Evolutionary conservation across 2,329 filamentous ascomycete species (phyloP).

Genomic region (Diaporthe destruens): DNA sequence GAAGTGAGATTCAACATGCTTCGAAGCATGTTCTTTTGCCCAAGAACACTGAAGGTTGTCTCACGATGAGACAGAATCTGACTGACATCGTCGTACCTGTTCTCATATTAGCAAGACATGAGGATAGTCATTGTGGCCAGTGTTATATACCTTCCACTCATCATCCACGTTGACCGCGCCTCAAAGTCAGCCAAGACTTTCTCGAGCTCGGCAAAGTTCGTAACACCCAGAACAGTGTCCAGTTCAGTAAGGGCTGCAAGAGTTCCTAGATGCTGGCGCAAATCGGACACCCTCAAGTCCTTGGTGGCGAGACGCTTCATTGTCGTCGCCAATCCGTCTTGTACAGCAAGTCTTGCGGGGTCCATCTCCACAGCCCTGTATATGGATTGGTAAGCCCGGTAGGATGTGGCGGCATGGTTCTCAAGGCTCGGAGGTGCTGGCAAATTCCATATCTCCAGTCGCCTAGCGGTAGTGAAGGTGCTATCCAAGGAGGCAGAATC

Average conservation of each 20-base stretch:
- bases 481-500: slow-evolving; percentile 73
- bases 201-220: slow-evolving; percentile 70
- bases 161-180: slow-evolving; percentile 81
- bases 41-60: slow-evolving; percentile 84
- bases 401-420: slow-evolving; percentile 77
- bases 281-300: slow-evolving; percentile 62
- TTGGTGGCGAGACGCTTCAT: slow-evolving; percentile 68
- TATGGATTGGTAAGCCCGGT: slow-evolving; percentile 84
- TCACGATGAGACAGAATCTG: slow-evolving; percentile 86
- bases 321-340: slow-evolving; percentile 71
- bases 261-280: slow-evolving; percentile 69
- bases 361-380: slow-evolving; percentile 72
- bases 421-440: slow-evolving; percentile 74
- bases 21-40: slow-evolving; percentile 75
- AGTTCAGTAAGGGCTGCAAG: slow-evolving; percentile 84
- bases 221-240: slow-evolving; percentile 78
- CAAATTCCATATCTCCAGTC: slow-evolving; percentile 92
- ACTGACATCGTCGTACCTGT: slow-evolving; percentile 80
- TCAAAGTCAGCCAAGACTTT: slow-evolving; percentile 74
- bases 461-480: slow-evolving; percentile 83
- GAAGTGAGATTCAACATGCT: slow-evolving; percentile 71
- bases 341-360: slow-evolving; percentile 68
- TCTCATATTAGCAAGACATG: slow-evolving; percentile 44
- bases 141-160: slow-evolving; percentile 76
- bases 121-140: neutral